Conservation (phyloP, 371 early-diverging fungal genomes). For the Zychaea mexicana region DNA sequence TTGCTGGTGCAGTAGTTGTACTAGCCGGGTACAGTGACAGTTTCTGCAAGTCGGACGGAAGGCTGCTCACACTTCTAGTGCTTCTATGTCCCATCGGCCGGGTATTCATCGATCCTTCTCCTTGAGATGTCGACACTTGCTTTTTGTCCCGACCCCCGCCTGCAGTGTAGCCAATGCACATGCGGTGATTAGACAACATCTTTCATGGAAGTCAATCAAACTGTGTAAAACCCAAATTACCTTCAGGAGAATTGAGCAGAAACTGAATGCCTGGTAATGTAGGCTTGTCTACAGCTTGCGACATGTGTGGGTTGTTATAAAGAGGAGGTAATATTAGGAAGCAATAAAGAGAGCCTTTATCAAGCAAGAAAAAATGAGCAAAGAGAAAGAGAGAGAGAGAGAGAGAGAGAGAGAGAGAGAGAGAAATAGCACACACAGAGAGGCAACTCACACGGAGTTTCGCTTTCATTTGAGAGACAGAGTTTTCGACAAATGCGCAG, state of each 20-base stretch:
- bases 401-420: not conserved
- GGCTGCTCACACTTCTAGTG: slow-evolving; percentile 21
- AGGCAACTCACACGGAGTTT: too few relatives aligned
- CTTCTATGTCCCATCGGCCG: slow-evolving; percentile 21
- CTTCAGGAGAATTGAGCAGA: slow-evolving; percentile 12
- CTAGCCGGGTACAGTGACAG: slow-evolving; percentile 18
- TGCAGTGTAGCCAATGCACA: too few relatives aligned
- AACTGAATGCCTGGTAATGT: slow-evolving; percentile 21
- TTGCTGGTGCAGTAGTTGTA: too few relatives aligned
- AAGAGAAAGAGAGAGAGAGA: not conserved
- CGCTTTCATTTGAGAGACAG: too few relatives aligned
- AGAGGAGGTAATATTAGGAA: slow-evolving; percentile 1
- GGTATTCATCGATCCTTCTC: not conserved
- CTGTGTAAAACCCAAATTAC: not conserved
- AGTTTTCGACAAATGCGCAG: too few relatives aligned
- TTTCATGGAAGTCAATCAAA: not conserved
- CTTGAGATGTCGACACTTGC: not conserved
- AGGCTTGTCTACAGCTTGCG: slow-evolving; percentile 12
- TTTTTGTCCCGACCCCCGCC: not conserved
- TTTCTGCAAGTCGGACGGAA: slow-evolving; percentile 24
- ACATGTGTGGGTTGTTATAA: slow-evolving; percentile 3
- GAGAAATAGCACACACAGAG: not conserved
- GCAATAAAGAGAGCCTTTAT: slow-evolving; percentile 1
- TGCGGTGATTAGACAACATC: not conserved
- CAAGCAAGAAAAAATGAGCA: not conserved